Percentiles rank a stretch among this genome's conserved stretches.
Evolutionary conservation across 2,329 filamentous ascomycete species (phyloP).

Genomic region (Alternaria consortialis): DNA sequence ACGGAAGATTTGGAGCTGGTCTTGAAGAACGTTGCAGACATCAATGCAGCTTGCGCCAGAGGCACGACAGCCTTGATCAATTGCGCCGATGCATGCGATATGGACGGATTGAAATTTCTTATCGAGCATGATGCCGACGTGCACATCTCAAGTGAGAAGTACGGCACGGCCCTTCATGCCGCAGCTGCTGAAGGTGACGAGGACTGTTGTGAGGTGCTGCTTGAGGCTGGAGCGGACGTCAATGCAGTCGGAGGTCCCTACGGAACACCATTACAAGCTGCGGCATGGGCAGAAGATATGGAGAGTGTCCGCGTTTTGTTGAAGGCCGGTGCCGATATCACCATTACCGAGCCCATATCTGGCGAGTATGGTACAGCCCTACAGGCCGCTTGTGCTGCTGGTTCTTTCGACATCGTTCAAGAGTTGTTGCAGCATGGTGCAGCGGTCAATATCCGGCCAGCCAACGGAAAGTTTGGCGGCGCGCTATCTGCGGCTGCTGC

Average conservation of each 20-base stretch:
- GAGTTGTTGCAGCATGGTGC: slow-evolving; percentile 27
- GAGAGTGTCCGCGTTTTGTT: slow-evolving; percentile 23
- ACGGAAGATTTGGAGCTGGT: slow-evolving; percentile 27
- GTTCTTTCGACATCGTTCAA: slow-evolving; percentile 20
- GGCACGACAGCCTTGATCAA: slow-evolving; percentile 34
- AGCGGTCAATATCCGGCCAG: slow-evolving; percentile 24
- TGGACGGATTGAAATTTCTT: slow-evolving; percentile 26
- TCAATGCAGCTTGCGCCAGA: slow-evolving; percentile 28
- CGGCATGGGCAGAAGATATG: slow-evolving; percentile 23
- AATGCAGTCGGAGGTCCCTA: slow-evolving; percentile 27
- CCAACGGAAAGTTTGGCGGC: slow-evolving; percentile 27
- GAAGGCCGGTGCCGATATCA: slow-evolving; percentile 25
- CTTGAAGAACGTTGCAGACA: slow-evolving; percentile 29
- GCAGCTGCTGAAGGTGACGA: slow-evolving; percentile 27
- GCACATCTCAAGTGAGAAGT: slow-evolving; percentile 22
- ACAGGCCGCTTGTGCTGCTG: slow-evolving; percentile 30
- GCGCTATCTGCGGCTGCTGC: slow-evolving; percentile 23
- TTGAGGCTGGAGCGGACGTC: slow-evolving; percentile 30
- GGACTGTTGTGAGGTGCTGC: slow-evolving; percentile 25
- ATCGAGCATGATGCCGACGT: slow-evolving; percentile 27
- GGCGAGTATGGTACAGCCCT: slow-evolving; percentile 33
- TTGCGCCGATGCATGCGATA: slow-evolving; percentile 23
- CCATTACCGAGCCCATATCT: slow-evolving; percentile 14
- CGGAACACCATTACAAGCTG: slow-evolving; percentile 31
- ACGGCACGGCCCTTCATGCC: slow-evolving; percentile 32